These are phyloP conservation scores for Scleromitrula shiraiana DNA, from an alignment of 2,329 filamentous ascomycete species.

Conservation along the genomic window DNA sequence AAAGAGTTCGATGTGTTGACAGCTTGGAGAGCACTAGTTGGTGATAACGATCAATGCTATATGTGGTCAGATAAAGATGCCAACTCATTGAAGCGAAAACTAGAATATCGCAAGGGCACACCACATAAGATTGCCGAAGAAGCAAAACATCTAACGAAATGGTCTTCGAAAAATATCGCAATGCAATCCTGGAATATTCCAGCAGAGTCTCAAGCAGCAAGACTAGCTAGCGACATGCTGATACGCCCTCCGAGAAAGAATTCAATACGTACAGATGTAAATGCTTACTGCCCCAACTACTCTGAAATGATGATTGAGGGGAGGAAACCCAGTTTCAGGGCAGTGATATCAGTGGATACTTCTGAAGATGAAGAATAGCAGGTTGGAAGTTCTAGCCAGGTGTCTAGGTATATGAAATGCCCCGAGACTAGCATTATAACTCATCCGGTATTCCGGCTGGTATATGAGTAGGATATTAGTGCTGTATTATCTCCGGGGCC, in stretches of 20 bases:
- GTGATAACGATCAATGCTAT: constrained; percentile 9
- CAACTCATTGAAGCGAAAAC: constrained; percentile 12
- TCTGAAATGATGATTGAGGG: no score
- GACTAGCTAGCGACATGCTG: not conserved
- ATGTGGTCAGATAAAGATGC: constrained; percentile 15
- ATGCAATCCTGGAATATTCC: not conserved
- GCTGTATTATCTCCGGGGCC: no score
- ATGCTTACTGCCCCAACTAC: no score
- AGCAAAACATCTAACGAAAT: constrained; percentile 9
- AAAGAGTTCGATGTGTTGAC: constrained; percentile 13
- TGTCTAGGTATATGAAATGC: no score
- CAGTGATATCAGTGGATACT: no score
- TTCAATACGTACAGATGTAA: not conserved
- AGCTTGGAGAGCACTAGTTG: constrained; percentile 15
- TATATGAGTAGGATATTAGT: no score
- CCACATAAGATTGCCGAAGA: constrained; percentile 6
- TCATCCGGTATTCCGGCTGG: no score
- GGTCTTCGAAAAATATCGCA: not conserved
- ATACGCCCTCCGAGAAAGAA: not conserved
- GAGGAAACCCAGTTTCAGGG: no score
- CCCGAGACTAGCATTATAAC: no score
- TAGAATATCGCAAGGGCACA: constrained; percentile 17
- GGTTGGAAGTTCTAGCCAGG: no score
- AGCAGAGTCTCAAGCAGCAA: not conserved
- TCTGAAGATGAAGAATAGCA: no score